Evolutionary conservation across 2,329 filamentous ascomycete species (phyloP).

Genomic region (Phialophora expanda): DNA sequence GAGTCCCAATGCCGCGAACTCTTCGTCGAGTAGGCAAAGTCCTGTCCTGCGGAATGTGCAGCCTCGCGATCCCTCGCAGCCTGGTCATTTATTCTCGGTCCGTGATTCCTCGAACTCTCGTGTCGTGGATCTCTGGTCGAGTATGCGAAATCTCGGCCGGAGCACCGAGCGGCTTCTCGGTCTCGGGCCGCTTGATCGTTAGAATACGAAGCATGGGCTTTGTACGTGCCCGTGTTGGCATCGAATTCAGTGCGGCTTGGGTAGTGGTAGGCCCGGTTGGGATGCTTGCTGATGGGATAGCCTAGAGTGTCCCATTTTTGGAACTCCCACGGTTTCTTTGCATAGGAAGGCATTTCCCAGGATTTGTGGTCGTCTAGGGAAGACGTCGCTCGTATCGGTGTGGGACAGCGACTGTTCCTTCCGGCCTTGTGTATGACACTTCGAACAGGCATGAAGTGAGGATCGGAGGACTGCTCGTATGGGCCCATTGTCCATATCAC

Average conservation of each 20-base stretch:
- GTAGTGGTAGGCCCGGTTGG: constrained; percentile 9
- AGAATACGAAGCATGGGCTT: not conserved
- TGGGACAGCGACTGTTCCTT: not conserved
- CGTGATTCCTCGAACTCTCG: constrained; percentile 8
- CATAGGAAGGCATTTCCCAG: not conserved
- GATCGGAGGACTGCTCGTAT: not conserved
- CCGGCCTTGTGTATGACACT: not conserved
- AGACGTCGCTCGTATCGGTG: too few species aligned
- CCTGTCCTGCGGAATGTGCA: not conserved
- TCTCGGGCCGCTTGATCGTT: constrained; percentile 14
- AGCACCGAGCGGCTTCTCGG: not conserved
- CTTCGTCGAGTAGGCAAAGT: not conserved
- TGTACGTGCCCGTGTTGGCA: constrained; percentile 4
- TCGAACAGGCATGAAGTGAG: not conserved
- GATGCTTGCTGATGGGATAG: not conserved
- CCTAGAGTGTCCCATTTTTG: constrained; percentile 3
- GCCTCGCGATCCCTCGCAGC: constrained; percentile 1
- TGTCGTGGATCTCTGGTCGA: constrained; percentile 16
- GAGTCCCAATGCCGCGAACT: not conserved
- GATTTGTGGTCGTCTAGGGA: not conserved
- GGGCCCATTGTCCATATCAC: not conserved
- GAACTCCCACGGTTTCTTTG: not conserved
- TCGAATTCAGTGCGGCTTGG: not conserved
- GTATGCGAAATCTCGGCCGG: constrained; percentile 22
- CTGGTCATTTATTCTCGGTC: constrained; percentile 3